Percentiles rank a stretch among this genome's conserved stretches.
phyloP scores from a whole-genome alignment of 192 early-diverging fungal species.

The Mortierella alpina region DNA sequence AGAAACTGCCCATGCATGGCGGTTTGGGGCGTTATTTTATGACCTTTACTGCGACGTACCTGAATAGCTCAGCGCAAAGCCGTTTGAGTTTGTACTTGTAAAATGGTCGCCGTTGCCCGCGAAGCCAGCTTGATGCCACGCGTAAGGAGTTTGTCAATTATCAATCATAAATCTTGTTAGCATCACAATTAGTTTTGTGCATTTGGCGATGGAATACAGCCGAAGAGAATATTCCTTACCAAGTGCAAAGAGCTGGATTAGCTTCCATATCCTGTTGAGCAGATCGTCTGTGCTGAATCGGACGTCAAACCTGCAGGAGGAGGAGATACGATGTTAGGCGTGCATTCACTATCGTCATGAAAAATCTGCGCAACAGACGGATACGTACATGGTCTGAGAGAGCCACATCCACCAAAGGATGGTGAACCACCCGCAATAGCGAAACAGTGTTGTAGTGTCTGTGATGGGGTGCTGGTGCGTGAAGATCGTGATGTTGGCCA shows the following conservation, averaged over 20 bases:
- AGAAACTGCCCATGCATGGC: neutral
- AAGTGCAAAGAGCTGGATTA: constrained; percentile 37
- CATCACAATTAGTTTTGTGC: neutral
- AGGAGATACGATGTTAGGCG: neutral
- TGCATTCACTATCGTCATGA: neutral
- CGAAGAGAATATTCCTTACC: constrained; percentile 3
- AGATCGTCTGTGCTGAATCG: constrained; percentile 46
- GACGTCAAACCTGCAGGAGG: constrained; percentile 31
- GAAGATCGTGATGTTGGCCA: constrained; percentile 61
- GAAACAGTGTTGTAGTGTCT: constrained; percentile 43
- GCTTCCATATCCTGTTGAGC: constrained; percentile 48
- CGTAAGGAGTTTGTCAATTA: neutral
- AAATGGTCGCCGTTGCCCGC: constrained; percentile 42
- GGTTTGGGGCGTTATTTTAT: neutral
- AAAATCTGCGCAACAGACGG: neutral
- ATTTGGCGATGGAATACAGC: neutral
- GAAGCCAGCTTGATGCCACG: constrained; percentile 23
- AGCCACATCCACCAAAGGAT: constrained; percentile 64
- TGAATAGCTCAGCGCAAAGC: constrained; percentile 38
- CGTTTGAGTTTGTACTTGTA: constrained; percentile 35
- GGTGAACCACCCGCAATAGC: constrained; percentile 57
- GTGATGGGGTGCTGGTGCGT: constrained; percentile 59
- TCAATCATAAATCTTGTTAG: neutral
- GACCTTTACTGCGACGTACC: constrained; percentile 5
- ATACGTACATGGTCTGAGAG: constrained; percentile 53